Percentiles rank a stretch among this genome's conserved stretches.
Evolutionary conservation across 2,329 filamentous ascomycete species (phyloP).

Genomic region (Rhinocladiella mackenziei): DNA sequence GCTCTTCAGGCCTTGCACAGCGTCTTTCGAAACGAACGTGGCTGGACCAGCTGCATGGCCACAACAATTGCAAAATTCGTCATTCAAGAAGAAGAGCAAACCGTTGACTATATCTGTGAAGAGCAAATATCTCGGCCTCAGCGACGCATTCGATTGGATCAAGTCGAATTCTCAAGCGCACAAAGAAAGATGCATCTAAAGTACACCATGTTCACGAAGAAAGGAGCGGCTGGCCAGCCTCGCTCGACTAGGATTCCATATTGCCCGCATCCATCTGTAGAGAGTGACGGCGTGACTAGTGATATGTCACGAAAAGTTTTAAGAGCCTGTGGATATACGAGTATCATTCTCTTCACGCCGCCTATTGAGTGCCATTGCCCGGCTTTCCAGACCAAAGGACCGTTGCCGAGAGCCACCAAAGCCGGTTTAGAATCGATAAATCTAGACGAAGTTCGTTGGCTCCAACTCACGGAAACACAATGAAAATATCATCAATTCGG

Average conservation of each 20-base stretch:
- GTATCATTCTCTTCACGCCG: conserved; percentile 9
- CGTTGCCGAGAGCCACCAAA: too few species aligned
- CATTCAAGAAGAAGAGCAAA: conserved; percentile 7
- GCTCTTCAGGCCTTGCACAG: conserved; percentile 9
- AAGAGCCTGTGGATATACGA: conserved; percentile 9
- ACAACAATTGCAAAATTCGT: conserved; percentile 11
- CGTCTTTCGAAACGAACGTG: conserved; percentile 3
- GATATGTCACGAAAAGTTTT: conserved; percentile 6
- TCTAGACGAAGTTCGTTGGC: too few species aligned
- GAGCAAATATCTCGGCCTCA: background rate
- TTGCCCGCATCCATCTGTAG: conserved; percentile 6
- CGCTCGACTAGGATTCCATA: conserved; percentile 5
- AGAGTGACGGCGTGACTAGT: conserved; percentile 11
- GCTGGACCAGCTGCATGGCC: conserved; percentile 20
- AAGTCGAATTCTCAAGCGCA: conserved; percentile 1
- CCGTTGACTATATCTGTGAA: background rate
- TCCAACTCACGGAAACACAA: too few species aligned
- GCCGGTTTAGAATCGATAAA: too few species aligned
- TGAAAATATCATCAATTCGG: too few species aligned
- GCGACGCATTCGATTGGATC: conserved; percentile 4
- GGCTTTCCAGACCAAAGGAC: too few species aligned
- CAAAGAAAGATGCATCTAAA: background rate
- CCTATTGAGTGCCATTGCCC: background rate
- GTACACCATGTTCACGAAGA: too few species aligned
- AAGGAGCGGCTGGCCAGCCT: background rate